Conservation (phyloP, 768 basidiomycete species). For the Lentinus brumalis region DNA sequence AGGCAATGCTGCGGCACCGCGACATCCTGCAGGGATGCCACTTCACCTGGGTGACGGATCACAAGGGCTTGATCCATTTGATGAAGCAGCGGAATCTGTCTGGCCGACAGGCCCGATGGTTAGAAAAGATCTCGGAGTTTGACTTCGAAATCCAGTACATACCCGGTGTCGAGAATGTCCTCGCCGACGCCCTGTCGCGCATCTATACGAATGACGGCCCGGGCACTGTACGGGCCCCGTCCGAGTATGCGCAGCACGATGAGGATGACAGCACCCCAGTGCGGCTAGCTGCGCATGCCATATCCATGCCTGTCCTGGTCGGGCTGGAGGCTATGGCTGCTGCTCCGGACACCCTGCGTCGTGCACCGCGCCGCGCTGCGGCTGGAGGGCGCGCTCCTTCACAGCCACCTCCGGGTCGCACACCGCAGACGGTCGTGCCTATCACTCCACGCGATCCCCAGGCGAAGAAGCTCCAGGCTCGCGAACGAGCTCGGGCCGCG, state of each 20-base stretch:
- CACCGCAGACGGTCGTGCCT: too few relatives aligned
- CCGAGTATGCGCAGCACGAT: not conserved
- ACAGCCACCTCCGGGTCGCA: too few relatives aligned
- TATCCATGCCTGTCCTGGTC: not conserved
- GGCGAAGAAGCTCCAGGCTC: too few relatives aligned
- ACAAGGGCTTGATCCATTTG: slow-evolving; percentile 29
- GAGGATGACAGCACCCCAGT: not conserved
- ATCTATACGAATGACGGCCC: not conserved
- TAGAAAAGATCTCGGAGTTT: slow-evolving; percentile 33
- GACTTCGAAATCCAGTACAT: slow-evolving; percentile 32
- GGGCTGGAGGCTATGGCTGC: slow-evolving; percentile 20
- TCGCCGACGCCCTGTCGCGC: slow-evolving; percentile 32
- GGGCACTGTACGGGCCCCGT: not conserved
- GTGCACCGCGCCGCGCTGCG: too few relatives aligned
- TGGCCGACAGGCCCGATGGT: slow-evolving; percentile 38
- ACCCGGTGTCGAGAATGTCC: slow-evolving; percentile 32
- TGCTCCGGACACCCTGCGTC: too few relatives aligned
- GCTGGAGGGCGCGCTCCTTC: too few relatives aligned
- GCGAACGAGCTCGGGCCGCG: too few relatives aligned
- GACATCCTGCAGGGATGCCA: slow-evolving; percentile 11
- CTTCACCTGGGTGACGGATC: slow-evolving; percentile 20
- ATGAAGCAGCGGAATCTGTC: slow-evolving; percentile 37
- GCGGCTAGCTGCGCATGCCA: not conserved
- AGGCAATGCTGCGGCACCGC: not conserved
- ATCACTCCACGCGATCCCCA: too few relatives aligned